Percentiles rank a stretch among this genome's conserved stretches.
These are phyloP conservation scores for Eucalyptus cloeziana DNA, from an alignment of 345 rosid genomes.

Conservation along the genomic window DNA sequence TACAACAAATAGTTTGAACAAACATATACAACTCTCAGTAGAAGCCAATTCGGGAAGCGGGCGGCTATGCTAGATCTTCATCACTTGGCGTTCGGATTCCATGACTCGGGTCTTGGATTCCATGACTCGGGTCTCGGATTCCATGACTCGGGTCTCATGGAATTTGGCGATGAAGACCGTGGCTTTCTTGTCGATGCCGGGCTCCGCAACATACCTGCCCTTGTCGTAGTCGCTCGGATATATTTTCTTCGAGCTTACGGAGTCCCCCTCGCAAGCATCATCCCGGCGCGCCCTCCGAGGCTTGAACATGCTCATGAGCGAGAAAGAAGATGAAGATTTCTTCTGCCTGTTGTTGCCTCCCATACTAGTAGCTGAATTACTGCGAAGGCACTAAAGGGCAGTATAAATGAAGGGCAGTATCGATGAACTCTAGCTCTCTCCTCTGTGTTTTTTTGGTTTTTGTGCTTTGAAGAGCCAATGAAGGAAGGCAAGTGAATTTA, in stretches of 20 bases:
- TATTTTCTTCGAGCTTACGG: neutral
- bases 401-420: too few relatives aligned
- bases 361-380: neutral
- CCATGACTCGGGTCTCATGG: slow-evolving; percentile 19
- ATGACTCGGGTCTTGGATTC: slow-evolving; percentile 11
- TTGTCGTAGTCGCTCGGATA: slow-evolving; percentile 24
- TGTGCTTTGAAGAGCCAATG: neutral
- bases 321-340: slow-evolving; percentile 5
- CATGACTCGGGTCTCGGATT: too few relatives aligned
- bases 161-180: slow-evolving; percentile 43
- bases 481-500: neutral
- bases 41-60: neutral
- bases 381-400: too few relatives aligned
- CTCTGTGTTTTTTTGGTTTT: neutral
- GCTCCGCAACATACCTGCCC: slow-evolving; percentile 26
- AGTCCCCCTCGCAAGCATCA: neutral
- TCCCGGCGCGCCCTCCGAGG: neutral
- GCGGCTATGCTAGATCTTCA: neutral
- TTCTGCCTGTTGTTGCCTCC: slow-evolving; percentile 17
- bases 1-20: neutral
- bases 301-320: slow-evolving; percentile 25
- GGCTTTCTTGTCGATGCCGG: slow-evolving; percentile 24
- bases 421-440: neutral
- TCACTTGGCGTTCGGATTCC: neutral
- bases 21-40: neutral